phyloP scores from a whole-genome alignment of 441 rosid species.

The Pelargonium fulgidum region DNA sequence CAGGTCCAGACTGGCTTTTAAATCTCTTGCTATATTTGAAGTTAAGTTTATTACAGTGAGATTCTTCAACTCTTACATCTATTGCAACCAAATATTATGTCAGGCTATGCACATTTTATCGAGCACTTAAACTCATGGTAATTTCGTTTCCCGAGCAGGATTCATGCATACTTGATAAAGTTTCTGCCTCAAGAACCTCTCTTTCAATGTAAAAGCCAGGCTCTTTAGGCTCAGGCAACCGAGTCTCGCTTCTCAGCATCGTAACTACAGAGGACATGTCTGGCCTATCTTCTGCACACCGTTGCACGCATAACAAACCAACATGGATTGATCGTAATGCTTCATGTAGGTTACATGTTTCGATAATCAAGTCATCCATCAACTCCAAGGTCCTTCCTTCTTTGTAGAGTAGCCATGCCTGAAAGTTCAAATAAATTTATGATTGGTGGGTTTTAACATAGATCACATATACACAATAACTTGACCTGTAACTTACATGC shows the following conservation, averaged over 20 bases:
- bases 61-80: too few species aligned
- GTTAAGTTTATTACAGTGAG: too few species aligned
- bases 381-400: constrained; percentile 13
- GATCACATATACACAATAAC: neutral
- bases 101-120: neutral
- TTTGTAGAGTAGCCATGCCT: neutral
- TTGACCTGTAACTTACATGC: constrained; percentile 14
- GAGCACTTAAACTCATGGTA: neutral
- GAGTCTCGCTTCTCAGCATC: constrained; percentile 16
- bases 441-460: neutral
- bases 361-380: neutral
- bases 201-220: neutral
- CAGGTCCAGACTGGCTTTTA: too few species aligned
- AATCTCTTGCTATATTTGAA: too few species aligned
- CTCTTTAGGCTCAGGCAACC: constrained; percentile 13
- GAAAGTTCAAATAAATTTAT: neutral
- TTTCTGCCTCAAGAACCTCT: neutral
- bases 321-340: neutral
- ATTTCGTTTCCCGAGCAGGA: neutral
- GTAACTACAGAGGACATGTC: constrained; percentile 1
- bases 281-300: constrained; percentile 5
- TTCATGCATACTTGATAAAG: neutral
- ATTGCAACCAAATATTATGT: too few species aligned
- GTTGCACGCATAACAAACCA: constrained; percentile 3
- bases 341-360: neutral